These are phyloP conservation scores for Alternaria ethzedia DNA, from an alignment of 2,329 filamentous ascomycete species.

Conservation along the genomic window DNA sequence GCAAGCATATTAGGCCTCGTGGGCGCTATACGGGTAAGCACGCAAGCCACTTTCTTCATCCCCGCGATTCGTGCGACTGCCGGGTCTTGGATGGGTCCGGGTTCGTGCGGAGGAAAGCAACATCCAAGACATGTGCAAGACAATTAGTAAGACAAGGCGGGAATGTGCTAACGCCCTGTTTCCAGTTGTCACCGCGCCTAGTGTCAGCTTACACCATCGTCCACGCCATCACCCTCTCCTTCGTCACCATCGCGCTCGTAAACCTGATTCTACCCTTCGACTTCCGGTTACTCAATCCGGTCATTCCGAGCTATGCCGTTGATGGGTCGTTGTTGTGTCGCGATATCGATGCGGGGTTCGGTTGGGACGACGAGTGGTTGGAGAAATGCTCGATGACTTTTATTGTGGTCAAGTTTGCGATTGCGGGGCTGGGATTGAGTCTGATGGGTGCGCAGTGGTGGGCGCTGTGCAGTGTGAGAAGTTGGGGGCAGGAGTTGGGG, in stretches of 20 bases:
- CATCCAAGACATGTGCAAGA: neutral
- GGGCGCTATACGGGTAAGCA: constrained; percentile 53
- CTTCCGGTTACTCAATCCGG: constrained; percentile 24
- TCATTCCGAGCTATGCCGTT: constrained; percentile 28
- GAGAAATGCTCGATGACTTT: constrained; percentile 38
- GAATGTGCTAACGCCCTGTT: constrained; percentile 18
- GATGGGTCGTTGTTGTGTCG: constrained; percentile 31
- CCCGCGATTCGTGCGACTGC: neutral
- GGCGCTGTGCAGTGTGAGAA: constrained; percentile 35
- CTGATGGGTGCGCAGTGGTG: constrained; percentile 46
- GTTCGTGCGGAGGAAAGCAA: neutral
- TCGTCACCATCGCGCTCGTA: constrained; percentile 35
- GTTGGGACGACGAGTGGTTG: constrained; percentile 38
- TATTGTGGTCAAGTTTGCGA: constrained; percentile 26
- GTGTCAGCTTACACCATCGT: constrained; percentile 35
- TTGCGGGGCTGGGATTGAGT: constrained; percentile 29
- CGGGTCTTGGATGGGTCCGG: neutral
- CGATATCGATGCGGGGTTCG: constrained; percentile 36
- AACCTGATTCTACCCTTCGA: constrained; percentile 33
- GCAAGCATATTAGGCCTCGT: constrained; percentile 51
- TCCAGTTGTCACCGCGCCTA: constrained; percentile 30
- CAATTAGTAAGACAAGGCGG: neutral
- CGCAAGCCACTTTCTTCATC: neutral
- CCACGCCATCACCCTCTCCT: constrained; percentile 34
- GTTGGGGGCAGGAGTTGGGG: constrained; percentile 30